These are phyloP conservation scores for Annona squamosa DNA, from an alignment of 164 flowering plant species.

Conservation along the genomic window DNA sequence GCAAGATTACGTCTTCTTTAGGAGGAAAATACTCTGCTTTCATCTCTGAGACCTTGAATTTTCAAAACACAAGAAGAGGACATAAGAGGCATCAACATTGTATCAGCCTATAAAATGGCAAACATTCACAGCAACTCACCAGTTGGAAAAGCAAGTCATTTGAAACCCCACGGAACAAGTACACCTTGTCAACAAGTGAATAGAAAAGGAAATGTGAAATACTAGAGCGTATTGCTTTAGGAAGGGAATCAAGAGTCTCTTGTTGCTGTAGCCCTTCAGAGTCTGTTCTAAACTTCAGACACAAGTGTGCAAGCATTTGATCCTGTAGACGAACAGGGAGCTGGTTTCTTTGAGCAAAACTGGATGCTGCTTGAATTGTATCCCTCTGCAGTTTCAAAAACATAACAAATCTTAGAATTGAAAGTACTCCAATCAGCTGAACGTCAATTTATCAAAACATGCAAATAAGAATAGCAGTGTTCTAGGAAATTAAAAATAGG, in stretches of 20 bases:
- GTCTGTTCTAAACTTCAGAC: slow-evolving; percentile 83
- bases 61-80: background rate
- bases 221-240: slow-evolving; percentile 92
- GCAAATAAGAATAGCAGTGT: background rate
- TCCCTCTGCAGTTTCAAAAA: slow-evolving; percentile 54
- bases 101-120: background rate
- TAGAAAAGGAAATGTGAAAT: slow-evolving; percentile 81
- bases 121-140: slow-evolving; percentile 33
- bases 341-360: slow-evolving; percentile 78
- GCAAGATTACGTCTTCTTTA: slow-evolving; percentile 89
- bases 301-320: slow-evolving; percentile 94
- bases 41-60: slow-evolving; percentile 81
- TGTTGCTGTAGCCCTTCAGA: slow-evolving; percentile 92
- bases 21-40: slow-evolving; percentile 93
- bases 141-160: slow-evolving; percentile 82
- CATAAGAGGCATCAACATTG: background rate
- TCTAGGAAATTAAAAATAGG: too few relatives aligned
- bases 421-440: background rate
- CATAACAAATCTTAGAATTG: background rate
- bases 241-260: slow-evolving; percentile 77
- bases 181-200: slow-evolving; percentile 60
- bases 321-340: slow-evolving; percentile 69
- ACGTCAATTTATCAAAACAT: background rate
- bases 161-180: slow-evolving; percentile 81
- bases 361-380: slow-evolving; percentile 84